phyloP scores from a whole-genome alignment of 768 basidiomycete species.

The Macrolepiota albuminosa region DNA sequence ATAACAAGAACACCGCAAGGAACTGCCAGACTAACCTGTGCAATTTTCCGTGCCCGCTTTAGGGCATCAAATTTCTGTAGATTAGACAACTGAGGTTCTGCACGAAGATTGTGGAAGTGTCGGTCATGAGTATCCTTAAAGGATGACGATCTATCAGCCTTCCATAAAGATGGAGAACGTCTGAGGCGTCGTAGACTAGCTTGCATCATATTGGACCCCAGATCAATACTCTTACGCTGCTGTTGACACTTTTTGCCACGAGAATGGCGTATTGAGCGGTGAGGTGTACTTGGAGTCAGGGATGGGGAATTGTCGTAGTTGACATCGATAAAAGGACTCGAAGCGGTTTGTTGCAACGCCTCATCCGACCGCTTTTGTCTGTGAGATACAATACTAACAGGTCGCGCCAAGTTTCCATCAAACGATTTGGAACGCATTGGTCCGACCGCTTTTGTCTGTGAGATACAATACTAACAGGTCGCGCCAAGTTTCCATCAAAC shows the following conservation, averaged over 20 bases:
- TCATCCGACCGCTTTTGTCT: background rate
- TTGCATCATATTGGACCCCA: conserved; percentile 9
- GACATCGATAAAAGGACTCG: conserved; percentile 2
- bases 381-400: background rate
- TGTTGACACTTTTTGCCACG: background rate
- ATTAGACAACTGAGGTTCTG: conserved; percentile 11
- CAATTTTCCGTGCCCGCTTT: conserved; percentile 45
- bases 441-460: background rate
- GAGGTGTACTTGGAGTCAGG: background rate
- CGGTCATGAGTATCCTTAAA: conserved; percentile 1
- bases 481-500: background rate
- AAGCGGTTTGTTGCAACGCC: background rate
- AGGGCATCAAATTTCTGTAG: conserved; percentile 35
- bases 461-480: background rate
- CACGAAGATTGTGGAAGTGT: conserved; percentile 5
- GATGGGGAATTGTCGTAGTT: background rate
- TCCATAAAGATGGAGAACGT: conserved; percentile 12
- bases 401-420: background rate
- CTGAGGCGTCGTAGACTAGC: conserved; percentile 12
- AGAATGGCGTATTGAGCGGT: background rate
- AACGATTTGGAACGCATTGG: background rate
- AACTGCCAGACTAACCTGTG: conserved; percentile 32
- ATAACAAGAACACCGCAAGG: background rate
- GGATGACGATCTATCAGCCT: background rate
- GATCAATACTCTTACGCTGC: conserved; percentile 10